These are phyloP conservation scores for Macrophomina pseudophaseolina DNA, from an alignment of 2,329 filamentous ascomycete genomes.

Conservation along the genomic window DNA sequence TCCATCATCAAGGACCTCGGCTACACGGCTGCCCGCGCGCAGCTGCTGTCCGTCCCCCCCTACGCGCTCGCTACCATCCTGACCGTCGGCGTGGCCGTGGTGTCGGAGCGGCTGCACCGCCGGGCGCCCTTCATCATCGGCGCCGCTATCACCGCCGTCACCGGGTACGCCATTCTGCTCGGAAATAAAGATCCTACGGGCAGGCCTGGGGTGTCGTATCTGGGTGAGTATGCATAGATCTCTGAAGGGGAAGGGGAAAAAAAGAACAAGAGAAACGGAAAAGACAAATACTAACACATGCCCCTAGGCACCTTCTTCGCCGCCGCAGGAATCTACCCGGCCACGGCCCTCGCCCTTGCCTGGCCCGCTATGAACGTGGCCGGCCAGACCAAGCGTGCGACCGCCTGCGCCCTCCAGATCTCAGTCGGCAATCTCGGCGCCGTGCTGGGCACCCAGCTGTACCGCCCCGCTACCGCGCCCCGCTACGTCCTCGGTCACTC, in stretches of 20 bases:
- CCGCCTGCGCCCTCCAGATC: conserved; percentile 57
- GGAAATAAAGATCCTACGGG: conserved; percentile 36
- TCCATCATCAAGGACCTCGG: conserved; percentile 56
- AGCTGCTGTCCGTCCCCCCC: conserved; percentile 54
- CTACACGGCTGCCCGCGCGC: conserved; percentile 47
- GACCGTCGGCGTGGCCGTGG: conserved; percentile 42
- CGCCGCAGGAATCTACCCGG: conserved; percentile 46
- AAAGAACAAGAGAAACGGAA: too few relatives aligned
- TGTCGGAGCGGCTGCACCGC: conserved; percentile 39
- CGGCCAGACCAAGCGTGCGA: conserved; percentile 59
- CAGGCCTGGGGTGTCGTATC: conserved; percentile 45
- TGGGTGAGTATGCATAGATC: conserved; percentile 26
- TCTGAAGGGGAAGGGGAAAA: too few relatives aligned
- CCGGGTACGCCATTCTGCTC: conserved; percentile 48
- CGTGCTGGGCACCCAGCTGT: conserved; percentile 46
- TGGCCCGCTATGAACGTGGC: conserved; percentile 61
- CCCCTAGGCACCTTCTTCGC: conserved; percentile 42
- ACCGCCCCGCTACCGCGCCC: conserved; percentile 41
- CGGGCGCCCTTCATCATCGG: conserved; percentile 44
- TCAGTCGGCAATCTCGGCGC: conserved; percentile 55
- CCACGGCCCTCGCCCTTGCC: conserved; percentile 47
- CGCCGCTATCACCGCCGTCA: conserved; percentile 39
- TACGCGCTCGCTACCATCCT: conserved; percentile 48
- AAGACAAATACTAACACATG: too few relatives aligned
- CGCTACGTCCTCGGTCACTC: conserved; percentile 43